Base-by-base conservation (phyloP, 345 rosid species). In the Raphanus raphanistrum region DNA sequence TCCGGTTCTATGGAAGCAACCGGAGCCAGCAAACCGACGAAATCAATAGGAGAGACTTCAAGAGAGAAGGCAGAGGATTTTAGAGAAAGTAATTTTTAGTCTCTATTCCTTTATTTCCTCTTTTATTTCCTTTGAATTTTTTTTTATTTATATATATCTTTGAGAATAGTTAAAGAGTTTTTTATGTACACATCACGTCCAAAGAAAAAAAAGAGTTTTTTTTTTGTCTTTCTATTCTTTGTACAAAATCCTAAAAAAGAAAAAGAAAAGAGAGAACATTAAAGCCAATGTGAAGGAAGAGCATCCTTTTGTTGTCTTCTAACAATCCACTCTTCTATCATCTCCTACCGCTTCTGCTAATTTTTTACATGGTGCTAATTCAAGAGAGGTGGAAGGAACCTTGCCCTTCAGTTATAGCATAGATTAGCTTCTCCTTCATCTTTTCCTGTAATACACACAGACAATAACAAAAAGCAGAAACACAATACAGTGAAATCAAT, bases 331-430 rank as follows among this genome's bases (percentile, higher is more conserved):
- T 63, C 69, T 76, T 61, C 69, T 69, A 55, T 62, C 61, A 76
- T 21, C 63, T 50, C 69, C 73, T 78, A 73, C 43, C 6, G 54
- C 67, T 63, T 10, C 50, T 43, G 12, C n/a, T 43, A 10, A 1
- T 43, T 43, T 28, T 43, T 43, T 3, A 43, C 50, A 43, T 11
- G 50, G 12, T 43, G 50, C 50, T 10, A 43, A 10, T 12, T 43
- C 88, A 94, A 3, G 98, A 94, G 61, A 94, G 98, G 74, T 92
- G 98, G 85, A 94, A 94, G 3, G 97, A 92, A 67, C 98, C 98
- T 84, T 92, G 98, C 26, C 98, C 98, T 83, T 94, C 98, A 3
- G 86, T 92, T 83, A 94, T 89, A 31, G 98, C 98, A 75, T 89
- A 90, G 58, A 92, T 26, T 8, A 94, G 86, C 81, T 89, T 94